Evolutionary conservation across 768 basidiomycete genomes (phyloP).

Genomic region (Tephrocybe rancida): DNA sequence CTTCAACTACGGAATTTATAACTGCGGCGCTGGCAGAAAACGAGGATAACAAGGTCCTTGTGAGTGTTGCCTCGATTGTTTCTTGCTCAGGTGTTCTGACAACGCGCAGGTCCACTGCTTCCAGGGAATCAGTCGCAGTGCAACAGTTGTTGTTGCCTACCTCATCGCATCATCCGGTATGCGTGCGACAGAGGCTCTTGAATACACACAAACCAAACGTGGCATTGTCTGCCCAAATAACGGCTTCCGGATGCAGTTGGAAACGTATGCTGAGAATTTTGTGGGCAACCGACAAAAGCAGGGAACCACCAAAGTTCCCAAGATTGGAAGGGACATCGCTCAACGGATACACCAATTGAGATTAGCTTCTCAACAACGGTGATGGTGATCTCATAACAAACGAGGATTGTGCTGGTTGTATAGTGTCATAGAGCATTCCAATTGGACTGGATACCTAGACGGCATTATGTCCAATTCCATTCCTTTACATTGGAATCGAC

Average conservation of each 20-base stretch:
- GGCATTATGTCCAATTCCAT: no score
- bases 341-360: constrained; percentile 33
- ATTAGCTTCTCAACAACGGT: background rate
- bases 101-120: constrained; percentile 71
- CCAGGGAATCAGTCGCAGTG: constrained; percentile 74
- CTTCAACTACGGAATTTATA: constrained; percentile 39
- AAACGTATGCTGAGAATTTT: constrained; percentile 33
- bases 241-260: constrained; percentile 66
- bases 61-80: constrained; percentile 19
- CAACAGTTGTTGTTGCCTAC: constrained; percentile 78
- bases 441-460: background rate
- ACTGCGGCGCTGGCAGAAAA: constrained; percentile 32
- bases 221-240: constrained; percentile 65
- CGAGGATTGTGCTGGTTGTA: background rate
- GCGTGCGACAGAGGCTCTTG: constrained; percentile 54
- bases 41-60: constrained; percentile 39
- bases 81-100: background rate
- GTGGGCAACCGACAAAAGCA: constrained; percentile 15
- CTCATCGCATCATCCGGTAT: constrained; percentile 56
- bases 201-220: constrained; percentile 56
- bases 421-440: background rate
- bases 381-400: background rate
- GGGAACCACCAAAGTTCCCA: constrained; percentile 12
- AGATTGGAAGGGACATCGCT: constrained; percentile 23
- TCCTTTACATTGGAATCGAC: no score